Conservation (phyloP, 805 yeast genomes). For the Candida jianshihensis region DNA sequence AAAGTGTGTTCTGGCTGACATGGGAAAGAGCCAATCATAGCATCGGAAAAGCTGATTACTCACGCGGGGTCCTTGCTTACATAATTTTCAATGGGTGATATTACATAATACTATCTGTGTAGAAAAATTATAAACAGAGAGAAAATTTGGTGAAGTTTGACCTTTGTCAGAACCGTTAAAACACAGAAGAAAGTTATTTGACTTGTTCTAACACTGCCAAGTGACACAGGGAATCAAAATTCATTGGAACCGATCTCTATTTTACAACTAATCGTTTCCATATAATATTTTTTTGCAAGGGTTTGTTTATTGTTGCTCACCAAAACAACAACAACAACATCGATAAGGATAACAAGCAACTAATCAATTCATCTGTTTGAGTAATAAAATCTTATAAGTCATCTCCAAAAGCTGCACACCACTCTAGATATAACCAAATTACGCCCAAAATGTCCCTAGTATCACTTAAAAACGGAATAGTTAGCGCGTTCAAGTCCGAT, state of each 20-base stretch:
- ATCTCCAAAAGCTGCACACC: not conserved
- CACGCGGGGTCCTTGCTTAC: not conserved
- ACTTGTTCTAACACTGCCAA: no score
- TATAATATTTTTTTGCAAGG: no score
- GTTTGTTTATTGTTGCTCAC: no score
- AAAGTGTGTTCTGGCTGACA: not conserved
- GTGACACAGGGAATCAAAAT: no score
- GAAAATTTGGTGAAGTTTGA: not conserved
- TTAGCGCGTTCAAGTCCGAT: conserved; percentile 8
- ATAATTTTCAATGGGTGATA: not conserved
- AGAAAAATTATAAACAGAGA: not conserved
- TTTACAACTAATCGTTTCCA: no score
- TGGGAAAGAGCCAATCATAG: not conserved
- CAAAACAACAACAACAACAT: no score
- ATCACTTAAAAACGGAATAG: conserved; percentile 20
- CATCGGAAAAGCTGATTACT: not conserved
- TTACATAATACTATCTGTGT: not conserved
- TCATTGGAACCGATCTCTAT: no score
- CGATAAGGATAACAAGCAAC: no score
- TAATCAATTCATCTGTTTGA: no score
- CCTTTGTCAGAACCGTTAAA: no score
- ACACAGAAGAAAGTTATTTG: no score
- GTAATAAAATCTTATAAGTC: no score
- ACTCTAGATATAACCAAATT: not conserved
- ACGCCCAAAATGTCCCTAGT: conserved; percentile 18